Percentiles rank a stretch among this genome's conserved stretches.
Conservation (phyloP, 2,329 filamentous ascomycete genomes). For the Trichoderma koningii region DNA sequence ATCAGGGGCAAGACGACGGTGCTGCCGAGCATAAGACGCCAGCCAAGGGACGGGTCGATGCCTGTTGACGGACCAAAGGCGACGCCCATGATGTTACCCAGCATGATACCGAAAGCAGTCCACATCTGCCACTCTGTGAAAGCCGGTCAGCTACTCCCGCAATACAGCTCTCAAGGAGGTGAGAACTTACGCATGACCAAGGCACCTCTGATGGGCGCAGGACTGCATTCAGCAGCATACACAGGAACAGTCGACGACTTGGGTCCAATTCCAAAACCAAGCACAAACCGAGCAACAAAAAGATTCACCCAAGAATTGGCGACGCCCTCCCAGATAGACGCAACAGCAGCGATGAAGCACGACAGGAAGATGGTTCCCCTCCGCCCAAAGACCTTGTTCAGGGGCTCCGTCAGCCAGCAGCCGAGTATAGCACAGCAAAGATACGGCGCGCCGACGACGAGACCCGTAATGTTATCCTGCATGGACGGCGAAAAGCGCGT, state of each 20-base stretch:
- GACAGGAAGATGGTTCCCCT: slow-evolving; percentile 30
- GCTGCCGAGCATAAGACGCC: slow-evolving; percentile 64
- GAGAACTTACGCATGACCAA: slow-evolving; percentile 62
- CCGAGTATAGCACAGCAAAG: slow-evolving; percentile 28
- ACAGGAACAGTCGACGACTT: slow-evolving; percentile 68
- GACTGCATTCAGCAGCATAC: slow-evolving; percentile 71
- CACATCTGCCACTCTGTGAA: slow-evolving; percentile 30
- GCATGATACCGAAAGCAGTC: slow-evolving; percentile 42
- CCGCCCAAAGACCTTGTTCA: slow-evolving; percentile 29
- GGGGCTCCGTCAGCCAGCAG: slow-evolving; percentile 41
- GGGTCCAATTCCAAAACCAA: slow-evolving; percentile 69
- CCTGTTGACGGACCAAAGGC: slow-evolving; percentile 44
- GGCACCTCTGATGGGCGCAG: slow-evolving; percentile 67
- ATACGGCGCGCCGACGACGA: slow-evolving; percentile 31
- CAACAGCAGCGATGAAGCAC: slow-evolving; percentile 28
- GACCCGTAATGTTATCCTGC: slow-evolving; percentile 38
- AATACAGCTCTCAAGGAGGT: not conserved
- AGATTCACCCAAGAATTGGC: slow-evolving; percentile 59
- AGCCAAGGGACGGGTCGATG: slow-evolving; percentile 49
- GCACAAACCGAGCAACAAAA: slow-evolving; percentile 63
- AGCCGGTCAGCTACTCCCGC: not conserved
- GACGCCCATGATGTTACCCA: slow-evolving; percentile 57
- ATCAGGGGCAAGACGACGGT: slow-evolving; percentile 58
- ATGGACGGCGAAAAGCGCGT: slow-evolving; percentile 53
- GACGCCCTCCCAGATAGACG: slow-evolving; percentile 33